Conservation (phyloP, 208 protist genomes). For the Crithidia expoeki region DNA sequence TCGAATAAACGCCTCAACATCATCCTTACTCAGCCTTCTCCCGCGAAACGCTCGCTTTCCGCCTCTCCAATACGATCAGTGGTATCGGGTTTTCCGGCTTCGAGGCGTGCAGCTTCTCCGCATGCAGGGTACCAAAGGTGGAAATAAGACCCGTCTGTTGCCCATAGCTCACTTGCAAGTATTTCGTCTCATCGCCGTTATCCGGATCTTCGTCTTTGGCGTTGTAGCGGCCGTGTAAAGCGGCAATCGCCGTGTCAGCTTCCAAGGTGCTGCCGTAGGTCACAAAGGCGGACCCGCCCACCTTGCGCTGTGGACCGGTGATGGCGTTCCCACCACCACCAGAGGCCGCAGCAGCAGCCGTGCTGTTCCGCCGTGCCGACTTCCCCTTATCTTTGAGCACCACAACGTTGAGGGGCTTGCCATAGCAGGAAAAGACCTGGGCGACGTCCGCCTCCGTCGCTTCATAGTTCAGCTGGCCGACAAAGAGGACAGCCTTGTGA, state of each 20-base stretch:
- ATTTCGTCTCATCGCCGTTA: slow-evolving; percentile 35
- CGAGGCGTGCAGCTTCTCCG: slow-evolving; percentile 37
- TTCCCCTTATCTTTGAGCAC: slow-evolving; percentile 56
- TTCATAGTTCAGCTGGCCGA: slow-evolving; percentile 76
- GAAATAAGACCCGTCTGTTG: slow-evolving; percentile 57
- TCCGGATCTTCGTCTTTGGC: slow-evolving; percentile 48
- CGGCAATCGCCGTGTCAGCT: slow-evolving; percentile 72
- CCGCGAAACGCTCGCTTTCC: background rate
- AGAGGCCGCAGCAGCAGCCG: background rate
- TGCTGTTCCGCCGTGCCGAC: background rate
- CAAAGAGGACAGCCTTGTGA: slow-evolving; percentile 55
- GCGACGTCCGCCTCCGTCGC: slow-evolving; percentile 61
- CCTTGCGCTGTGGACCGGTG: slow-evolving; percentile 32
- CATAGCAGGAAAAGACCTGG: slow-evolving; percentile 76
- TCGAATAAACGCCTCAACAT: too few species aligned
- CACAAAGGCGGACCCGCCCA: slow-evolving; percentile 68
- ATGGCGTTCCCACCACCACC: background rate
- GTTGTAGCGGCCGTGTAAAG: slow-evolving; percentile 66
- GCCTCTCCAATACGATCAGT: slow-evolving; percentile 23
- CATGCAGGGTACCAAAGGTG: slow-evolving; percentile 47
- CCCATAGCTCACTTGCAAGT: slow-evolving; percentile 69
- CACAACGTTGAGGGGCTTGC: slow-evolving; percentile 66
- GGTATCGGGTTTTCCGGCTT: slow-evolving; percentile 62
- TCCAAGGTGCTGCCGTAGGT: slow-evolving; percentile 66
- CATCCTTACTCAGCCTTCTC: background rate